Evolutionary conservation across 2,329 filamentous ascomycete species (phyloP).

Genomic region (Trichocomaceae sp.): DNA sequence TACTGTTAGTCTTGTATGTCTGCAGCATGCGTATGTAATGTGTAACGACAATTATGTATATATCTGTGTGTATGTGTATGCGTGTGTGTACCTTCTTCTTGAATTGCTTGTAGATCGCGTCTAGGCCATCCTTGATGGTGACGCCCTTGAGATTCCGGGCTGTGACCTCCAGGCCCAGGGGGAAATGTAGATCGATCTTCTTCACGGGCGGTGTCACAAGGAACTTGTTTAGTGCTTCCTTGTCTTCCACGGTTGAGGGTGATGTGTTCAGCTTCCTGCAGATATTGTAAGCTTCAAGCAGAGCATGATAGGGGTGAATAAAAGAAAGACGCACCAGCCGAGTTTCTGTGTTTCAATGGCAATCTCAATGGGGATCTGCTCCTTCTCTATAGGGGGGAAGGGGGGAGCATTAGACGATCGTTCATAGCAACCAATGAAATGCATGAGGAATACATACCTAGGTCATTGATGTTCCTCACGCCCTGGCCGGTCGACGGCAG

Average conservation of each 20-base stretch:
- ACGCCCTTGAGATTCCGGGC: constrained; percentile 90
- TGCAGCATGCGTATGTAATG: no score
- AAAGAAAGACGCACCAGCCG: constrained; percentile 63
- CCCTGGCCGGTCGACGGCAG: constrained; percentile 66
- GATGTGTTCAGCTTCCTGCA: constrained; percentile 90
- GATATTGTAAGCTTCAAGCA: not conserved
- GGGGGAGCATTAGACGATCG: not conserved
- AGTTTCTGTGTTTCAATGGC: constrained; percentile 78
- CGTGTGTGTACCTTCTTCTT: constrained; percentile 75
- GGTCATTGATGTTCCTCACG: constrained; percentile 75
- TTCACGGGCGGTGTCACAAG: constrained; percentile 79
- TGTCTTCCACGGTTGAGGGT: constrained; percentile 69
- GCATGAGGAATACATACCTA: constrained; percentile 51
- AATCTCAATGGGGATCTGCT: constrained; percentile 64
- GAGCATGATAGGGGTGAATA: not conserved
- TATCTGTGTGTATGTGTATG: not conserved
- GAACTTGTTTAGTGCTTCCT: constrained; percentile 71
- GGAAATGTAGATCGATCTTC: constrained; percentile 91
- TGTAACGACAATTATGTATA: no score
- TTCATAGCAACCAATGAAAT: constrained; percentile 24
- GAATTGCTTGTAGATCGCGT: constrained; percentile 92
- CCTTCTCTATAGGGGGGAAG: no score
- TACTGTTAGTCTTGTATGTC: not conserved
- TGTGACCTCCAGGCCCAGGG: constrained; percentile 76
- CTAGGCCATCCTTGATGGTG: constrained; percentile 92